Conservation (phyloP, 2,329 filamentous ascomycete genomes). For the Cladophialophora psammophila region DNA sequence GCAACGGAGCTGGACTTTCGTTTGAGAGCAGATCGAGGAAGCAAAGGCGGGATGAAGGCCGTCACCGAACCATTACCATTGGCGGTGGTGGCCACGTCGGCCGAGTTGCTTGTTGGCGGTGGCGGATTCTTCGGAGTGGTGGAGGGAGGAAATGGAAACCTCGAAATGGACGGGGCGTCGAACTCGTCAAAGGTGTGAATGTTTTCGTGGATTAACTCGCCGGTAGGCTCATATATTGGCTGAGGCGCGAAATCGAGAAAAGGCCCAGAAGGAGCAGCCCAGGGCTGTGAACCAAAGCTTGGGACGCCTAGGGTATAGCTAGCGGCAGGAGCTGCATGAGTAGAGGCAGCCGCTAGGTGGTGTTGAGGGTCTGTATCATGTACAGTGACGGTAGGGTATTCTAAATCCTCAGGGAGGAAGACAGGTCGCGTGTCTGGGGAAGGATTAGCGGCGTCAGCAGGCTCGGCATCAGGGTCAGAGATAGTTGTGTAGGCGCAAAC, state of each 20-base stretch:
- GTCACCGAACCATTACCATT: constrained; percentile 32
- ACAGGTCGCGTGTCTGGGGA: constrained; percentile 36
- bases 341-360: constrained; percentile 30
- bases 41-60: constrained; percentile 31
- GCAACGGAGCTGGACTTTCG: constrained; percentile 33
- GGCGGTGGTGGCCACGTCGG: constrained; percentile 24
- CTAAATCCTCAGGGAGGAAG: constrained; percentile 25
- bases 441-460: constrained; percentile 39
- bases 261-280: constrained; percentile 31
- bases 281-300: constrained; percentile 36
- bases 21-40: constrained; percentile 38
- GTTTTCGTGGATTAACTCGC: constrained; percentile 34
- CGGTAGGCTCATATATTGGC: constrained; percentile 39
- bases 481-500: constrained; percentile 20
- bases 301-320: constrained; percentile 34
- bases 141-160: constrained; percentile 21
- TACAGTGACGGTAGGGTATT: constrained; percentile 29
- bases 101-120: constrained; percentile 8
- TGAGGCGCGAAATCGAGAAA: constrained; percentile 35
- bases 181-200: constrained; percentile 34
- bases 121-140: constrained; percentile 27
- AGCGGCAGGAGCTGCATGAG: constrained; percentile 30
- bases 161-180: constrained; percentile 32
- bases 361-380: constrained; percentile 29
- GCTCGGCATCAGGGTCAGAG: constrained; percentile 29